Conservation (phyloP, 2,329 filamentous ascomycete species). For the Dendrostoma leiphaemia region DNA sequence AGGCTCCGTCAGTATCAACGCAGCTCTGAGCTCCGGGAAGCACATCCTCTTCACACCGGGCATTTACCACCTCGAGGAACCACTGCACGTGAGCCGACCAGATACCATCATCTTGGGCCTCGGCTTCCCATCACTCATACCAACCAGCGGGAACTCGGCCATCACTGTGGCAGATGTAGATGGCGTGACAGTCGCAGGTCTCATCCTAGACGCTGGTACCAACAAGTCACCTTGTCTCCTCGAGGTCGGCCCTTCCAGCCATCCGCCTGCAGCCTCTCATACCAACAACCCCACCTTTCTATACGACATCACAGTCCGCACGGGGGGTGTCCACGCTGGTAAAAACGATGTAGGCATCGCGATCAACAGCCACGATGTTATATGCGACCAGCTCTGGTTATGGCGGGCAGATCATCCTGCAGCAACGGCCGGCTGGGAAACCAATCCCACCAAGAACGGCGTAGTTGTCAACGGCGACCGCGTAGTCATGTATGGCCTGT, state of each 20-base stretch:
- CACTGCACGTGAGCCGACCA: slow-evolving; percentile 24
- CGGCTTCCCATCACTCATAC: slow-evolving; percentile 30
- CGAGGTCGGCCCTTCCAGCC: slow-evolving; percentile 27
- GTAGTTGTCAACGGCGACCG: slow-evolving; percentile 30
- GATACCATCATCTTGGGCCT: slow-evolving; percentile 30
- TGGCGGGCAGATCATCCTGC: slow-evolving; percentile 33
- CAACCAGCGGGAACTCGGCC: slow-evolving; percentile 24
- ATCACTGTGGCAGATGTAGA: slow-evolving; percentile 28
- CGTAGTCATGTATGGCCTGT: slow-evolving; percentile 31
- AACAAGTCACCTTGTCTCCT: slow-evolving; percentile 26
- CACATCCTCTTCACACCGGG: slow-evolving; percentile 31
- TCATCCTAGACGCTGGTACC: slow-evolving; percentile 31
- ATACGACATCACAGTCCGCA: slow-evolving; percentile 32
- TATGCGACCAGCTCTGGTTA: slow-evolving; percentile 32
- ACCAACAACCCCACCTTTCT: slow-evolving; percentile 29
- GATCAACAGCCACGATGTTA: slow-evolving; percentile 30
- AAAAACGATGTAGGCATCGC: slow-evolving; percentile 28
- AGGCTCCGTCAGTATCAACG: slow-evolving; percentile 26
- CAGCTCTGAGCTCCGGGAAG: slow-evolving; percentile 26
- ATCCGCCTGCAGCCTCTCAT: slow-evolving; percentile 24
- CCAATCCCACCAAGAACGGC: slow-evolving; percentile 30
- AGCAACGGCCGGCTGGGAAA: slow-evolving; percentile 26
- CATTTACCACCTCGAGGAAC: slow-evolving; percentile 28
- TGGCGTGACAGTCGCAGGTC: slow-evolving; percentile 30
- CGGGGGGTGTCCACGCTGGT: slow-evolving; percentile 24